Evolutionary conservation across 495 filamentous ascomycete genomes (phyloP).

Genomic region (Aspergillus sclerotioniger): DNA sequence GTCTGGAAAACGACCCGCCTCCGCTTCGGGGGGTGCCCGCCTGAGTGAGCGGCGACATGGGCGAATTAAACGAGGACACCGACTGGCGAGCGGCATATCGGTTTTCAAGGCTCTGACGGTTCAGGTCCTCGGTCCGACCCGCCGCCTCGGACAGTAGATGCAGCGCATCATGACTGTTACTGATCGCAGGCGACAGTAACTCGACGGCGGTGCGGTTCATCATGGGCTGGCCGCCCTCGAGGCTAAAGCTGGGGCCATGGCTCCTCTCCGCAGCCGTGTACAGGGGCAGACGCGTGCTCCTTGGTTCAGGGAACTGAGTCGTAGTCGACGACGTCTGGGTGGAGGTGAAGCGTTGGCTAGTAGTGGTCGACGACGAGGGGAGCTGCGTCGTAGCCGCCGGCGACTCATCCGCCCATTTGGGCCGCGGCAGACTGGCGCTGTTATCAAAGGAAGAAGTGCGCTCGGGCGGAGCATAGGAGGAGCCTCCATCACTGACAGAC

Average conservation of each 20-base stretch:
- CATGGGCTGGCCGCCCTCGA: slow-evolving; percentile 45
- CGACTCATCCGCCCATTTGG: slow-evolving; percentile 35
- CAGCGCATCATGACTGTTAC: slow-evolving; percentile 59
- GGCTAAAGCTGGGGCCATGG: slow-evolving; percentile 25
- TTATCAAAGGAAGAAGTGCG: slow-evolving; percentile 25
- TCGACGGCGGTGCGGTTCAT: slow-evolving; percentile 55
- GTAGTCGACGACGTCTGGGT: slow-evolving; percentile 21
- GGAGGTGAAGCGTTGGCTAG: slow-evolving; percentile 26
- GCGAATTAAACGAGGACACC: slow-evolving; percentile 43
- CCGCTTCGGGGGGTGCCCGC: slow-evolving; percentile 38
- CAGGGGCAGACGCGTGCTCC: slow-evolving; percentile 25
- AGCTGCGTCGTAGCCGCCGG: slow-evolving; percentile 11
- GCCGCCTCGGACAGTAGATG: slow-evolving; percentile 59
- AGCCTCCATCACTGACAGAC: slow-evolving; percentile 16
- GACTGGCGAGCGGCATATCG: slow-evolving; percentile 40
- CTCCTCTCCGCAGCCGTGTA: slow-evolving; percentile 33
- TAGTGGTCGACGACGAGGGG: slow-evolving; percentile 12
- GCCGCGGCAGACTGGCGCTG: slow-evolving; percentile 24
- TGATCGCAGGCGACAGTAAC: slow-evolving; percentile 56
- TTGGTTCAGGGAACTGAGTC: slow-evolving; percentile 30
- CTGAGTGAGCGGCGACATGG: slow-evolving; percentile 42
- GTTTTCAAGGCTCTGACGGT: slow-evolving; percentile 41
- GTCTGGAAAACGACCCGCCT: slow-evolving; percentile 38
- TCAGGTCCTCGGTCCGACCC: slow-evolving; percentile 49
- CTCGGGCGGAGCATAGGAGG: slow-evolving; percentile 30